Evolutionary conservation across 139 green algal genomes (phyloP).

Genomic region (Auxenochlorella pyrenoidosa): DNA sequence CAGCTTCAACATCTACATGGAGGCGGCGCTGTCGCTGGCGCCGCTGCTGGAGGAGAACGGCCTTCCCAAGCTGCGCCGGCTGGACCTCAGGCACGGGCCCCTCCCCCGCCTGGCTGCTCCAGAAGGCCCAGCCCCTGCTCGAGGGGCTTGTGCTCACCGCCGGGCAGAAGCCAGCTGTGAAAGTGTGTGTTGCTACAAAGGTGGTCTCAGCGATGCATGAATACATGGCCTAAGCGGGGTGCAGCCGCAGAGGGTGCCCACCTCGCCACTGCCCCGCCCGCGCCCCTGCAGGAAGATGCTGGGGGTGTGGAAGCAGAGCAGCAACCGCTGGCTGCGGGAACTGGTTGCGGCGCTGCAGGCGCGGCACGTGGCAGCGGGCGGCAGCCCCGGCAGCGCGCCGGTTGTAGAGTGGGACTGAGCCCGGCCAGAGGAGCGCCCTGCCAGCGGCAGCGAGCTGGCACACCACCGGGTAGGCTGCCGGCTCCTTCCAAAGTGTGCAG

Average conservation of each 20-base stretch:
- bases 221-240: too few relatives aligned
- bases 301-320: conserved; percentile 34
- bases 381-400: not conserved
- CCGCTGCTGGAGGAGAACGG: not conserved
- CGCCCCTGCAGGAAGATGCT: conserved; percentile 34
- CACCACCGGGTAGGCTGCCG: too few relatives aligned
- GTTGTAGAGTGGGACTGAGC: conserved; percentile 22
- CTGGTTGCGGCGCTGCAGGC: not conserved
- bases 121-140: too few relatives aligned
- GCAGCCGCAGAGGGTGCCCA: not conserved
- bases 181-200: too few relatives aligned
- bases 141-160: too few relatives aligned
- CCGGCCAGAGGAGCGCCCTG: too few relatives aligned
- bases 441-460: too few relatives aligned
- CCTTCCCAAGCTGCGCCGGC: not conserved
- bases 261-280: not conserved
- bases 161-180: too few relatives aligned
- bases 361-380: not conserved
- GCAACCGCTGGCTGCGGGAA: not conserved
- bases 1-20: conserved; percentile 41
- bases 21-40: conserved; percentile 1
- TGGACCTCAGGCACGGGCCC: conserved; percentile 20
- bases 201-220: too few relatives aligned
- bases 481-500: too few relatives aligned
- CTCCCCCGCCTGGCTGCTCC: not conserved